These are phyloP conservation scores for Colletotrichum euphorbiae DNA, from an alignment of 2,329 filamentous ascomycete genomes.

Conservation along the genomic window DNA sequence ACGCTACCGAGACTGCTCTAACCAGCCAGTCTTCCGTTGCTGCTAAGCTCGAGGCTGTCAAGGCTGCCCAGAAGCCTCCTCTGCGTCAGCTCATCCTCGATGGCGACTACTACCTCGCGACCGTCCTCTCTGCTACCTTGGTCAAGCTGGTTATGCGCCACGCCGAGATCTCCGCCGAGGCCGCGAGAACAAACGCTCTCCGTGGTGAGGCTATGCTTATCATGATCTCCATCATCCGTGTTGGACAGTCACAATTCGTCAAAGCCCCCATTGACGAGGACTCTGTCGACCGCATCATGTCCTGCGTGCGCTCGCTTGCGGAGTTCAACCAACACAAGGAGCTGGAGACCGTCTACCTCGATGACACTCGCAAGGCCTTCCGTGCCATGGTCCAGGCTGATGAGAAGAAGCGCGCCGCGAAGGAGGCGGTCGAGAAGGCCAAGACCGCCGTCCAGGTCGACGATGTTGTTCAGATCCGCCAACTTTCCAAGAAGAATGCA, in stretches of 20 bases:
- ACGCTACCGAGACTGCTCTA: conserved; percentile 94
- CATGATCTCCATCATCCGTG: conserved; percentile 98
- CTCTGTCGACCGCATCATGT: conserved; percentile 98
- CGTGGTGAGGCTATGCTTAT: conserved; percentile 98
- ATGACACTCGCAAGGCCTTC: conserved; percentile 96
- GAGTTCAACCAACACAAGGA: conserved; percentile 92
- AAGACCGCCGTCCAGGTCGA: conserved; percentile 96
- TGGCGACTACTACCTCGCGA: conserved; percentile 95
- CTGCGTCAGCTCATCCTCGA: conserved; percentile 95
- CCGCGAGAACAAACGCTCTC: conserved; percentile 89
- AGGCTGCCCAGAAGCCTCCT: conserved; percentile 95
- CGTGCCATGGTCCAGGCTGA: conserved; percentile 96
- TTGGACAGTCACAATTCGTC: conserved; percentile 98
- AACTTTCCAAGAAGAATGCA: conserved; percentile 91
- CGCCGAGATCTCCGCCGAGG: conserved; percentile 88
- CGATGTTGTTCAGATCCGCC: conserved; percentile 91
- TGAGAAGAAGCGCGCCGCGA: conserved; percentile 96
- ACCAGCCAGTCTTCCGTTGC: conserved; percentile 92
- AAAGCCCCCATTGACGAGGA: conserved; percentile 98
- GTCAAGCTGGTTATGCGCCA: conserved; percentile 99
- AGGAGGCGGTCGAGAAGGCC: conserved; percentile 91
- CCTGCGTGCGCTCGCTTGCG: conserved; percentile 90
- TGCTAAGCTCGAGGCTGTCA: conserved; percentile 94
- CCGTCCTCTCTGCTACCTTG: conserved; percentile 93
- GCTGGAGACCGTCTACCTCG: conserved; percentile 90